Evolutionary conservation across 805 yeast species (phyloP), one percentile per base, ranked within the genome.

Genomic region (Yamadazyma laniorum): DNA sequence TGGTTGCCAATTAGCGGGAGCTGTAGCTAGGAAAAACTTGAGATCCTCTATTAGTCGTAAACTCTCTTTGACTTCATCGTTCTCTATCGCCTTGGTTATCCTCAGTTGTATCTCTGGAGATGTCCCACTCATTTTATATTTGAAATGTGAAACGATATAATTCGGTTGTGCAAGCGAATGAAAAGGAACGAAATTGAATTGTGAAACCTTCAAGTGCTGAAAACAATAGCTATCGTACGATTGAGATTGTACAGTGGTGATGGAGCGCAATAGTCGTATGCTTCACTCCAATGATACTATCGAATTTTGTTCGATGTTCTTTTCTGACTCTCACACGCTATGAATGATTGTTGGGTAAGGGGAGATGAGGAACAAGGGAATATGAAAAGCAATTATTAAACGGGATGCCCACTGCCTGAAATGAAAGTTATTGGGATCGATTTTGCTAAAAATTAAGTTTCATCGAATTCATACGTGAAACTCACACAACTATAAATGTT

Each of bases 1-100:
- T 43, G 80, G 85, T 55, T 81, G 88, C 95, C 97, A 91, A 53
- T 83, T 85, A 4, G 93, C 91, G 0, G 99, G 98, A 0, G 98
- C 98, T 0, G 96, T 87, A 2, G 88, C 86, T 32, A 91, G 65
- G 53, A 91, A 91, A 62, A 83, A 83, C 65, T 88, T 87, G 49
- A 90, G 62, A 53, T 85, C 93, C 47, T 84, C 89, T 17, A 84
- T 80, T 32, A 80, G 64, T 38, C 81, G 65, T 34, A 82, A 59
- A 9, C 84, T 72, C 52, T 79, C 85, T 32, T 46, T 43, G 7
- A 39, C 44, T 30, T 46, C 47, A 19, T 43, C 48, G 15, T 40
- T 36, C 30, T 30, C 23, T 14, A 36, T 30, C 4, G 40, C 39
- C 18, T 23, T 28, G 12, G 28, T 14, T 12, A 35, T 35, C 25